A percentile compares a stretch with the other conserved stretches of the same genome.
phyloP scores from a whole-genome alignment of 176 grass and related monocot species.

The Phoenix dactylifera region DNA sequence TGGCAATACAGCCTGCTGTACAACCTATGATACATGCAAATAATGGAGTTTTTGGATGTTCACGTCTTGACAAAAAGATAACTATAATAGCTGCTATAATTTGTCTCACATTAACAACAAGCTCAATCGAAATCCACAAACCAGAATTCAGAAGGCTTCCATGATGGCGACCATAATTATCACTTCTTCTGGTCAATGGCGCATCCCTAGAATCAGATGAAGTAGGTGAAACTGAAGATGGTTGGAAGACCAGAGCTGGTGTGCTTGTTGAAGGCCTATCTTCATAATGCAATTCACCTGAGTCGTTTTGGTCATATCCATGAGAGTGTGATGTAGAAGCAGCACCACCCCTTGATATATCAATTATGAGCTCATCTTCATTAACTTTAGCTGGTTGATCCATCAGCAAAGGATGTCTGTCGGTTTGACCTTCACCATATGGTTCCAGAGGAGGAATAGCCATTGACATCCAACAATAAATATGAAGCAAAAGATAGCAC shows the following conservation, averaged over 20 bases:
- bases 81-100: slow-evolving; percentile 78
- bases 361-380: slow-evolving; percentile 51
- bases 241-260: slow-evolving; percentile 33
- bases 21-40: slow-evolving; percentile 94
- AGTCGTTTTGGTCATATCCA: slow-evolving; percentile 32
- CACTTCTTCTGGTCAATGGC: slow-evolving; percentile 46
- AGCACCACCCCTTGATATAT: slow-evolving; percentile 47
- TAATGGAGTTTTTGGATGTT: slow-evolving; percentile 68
- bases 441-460: slow-evolving; percentile 11
- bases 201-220: slow-evolving; percentile 34
- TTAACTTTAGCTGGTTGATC: slow-evolving; percentile 31
- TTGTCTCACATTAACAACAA: slow-evolving; percentile 85
- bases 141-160: slow-evolving; percentile 95
- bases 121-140: slow-evolving; percentile 91
- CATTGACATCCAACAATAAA: slow-evolving; percentile 11
- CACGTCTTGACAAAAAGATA: slow-evolving; percentile 67
- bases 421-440: slow-evolving; percentile 22
- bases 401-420: slow-evolving; percentile 28
- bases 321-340: slow-evolving; percentile 28
- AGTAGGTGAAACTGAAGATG: slow-evolving; percentile 31
- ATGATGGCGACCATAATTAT: slow-evolving; percentile 40
- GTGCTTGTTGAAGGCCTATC: slow-evolving; percentile 44
- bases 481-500: not conserved
- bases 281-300: slow-evolving; percentile 27
- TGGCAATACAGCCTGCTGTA: slow-evolving; percentile 75